phyloP scores from a whole-genome alignment of 176 grass and related monocot species.

The Oryza meridionalis region DNA sequence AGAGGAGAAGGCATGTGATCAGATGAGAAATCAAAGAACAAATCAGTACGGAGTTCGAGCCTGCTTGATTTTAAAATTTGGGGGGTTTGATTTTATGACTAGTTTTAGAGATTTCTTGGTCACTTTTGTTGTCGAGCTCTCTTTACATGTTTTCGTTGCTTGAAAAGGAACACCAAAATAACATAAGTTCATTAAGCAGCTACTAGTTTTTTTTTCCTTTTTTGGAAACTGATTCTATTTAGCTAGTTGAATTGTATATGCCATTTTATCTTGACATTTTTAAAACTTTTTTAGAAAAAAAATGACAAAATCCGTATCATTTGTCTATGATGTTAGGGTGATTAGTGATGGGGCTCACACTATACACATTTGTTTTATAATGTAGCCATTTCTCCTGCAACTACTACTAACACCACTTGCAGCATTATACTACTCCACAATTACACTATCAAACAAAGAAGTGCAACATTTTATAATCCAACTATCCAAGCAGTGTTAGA shows the following conservation, averaged over 20 bases:
- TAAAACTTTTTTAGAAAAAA: not conserved
- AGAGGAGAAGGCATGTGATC: not conserved
- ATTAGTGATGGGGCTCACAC: not conserved
- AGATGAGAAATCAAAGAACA: not conserved
- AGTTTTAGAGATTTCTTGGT: not conserved
- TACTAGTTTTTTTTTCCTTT: not conserved
- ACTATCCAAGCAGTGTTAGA: not conserved
- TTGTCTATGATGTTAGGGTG: not conserved
- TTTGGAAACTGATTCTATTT: not conserved
- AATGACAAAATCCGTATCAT: not conserved
- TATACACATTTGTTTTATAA: not conserved
- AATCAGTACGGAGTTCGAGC: not conserved
- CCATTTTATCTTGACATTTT: not conserved
- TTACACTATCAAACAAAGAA: not conserved
- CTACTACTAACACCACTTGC: conserved; percentile 34
- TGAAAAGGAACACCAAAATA: not conserved
- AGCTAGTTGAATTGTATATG: not conserved
- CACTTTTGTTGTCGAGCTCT: not conserved
- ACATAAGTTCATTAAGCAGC: not conserved
- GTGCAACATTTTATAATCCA: conserved; percentile 4
- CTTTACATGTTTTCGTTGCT: not conserved
- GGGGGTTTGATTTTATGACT: not conserved
- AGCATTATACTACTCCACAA: not conserved
- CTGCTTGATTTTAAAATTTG: not conserved
- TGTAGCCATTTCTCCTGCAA: conserved; percentile 17